Evolutionary conservation across 352 stramenopile genomes (phyloP).

Genomic region (Pseudoperonospora humuli): DNA sequence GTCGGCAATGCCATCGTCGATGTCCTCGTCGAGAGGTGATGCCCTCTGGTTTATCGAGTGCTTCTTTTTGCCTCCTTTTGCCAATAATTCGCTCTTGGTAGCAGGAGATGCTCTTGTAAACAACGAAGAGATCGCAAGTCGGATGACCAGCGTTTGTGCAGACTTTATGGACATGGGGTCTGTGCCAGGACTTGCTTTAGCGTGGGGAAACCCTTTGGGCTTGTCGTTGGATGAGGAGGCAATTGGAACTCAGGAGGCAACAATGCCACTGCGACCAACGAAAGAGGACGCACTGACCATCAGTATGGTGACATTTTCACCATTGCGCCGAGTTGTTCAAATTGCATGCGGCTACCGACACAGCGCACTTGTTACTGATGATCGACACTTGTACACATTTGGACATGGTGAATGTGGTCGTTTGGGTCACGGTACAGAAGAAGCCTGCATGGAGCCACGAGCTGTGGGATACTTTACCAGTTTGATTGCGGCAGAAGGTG

Average conservation of each 20-base stretch:
- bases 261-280: constrained; percentile 6
- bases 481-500: constrained; percentile 31
- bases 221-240: constrained; percentile 63
- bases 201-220: constrained; percentile 50
- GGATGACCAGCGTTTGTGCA: constrained; percentile 10
- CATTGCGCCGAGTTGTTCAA: constrained; percentile 48
- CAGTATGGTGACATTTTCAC: constrained; percentile 32
- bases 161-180: constrained; percentile 5
- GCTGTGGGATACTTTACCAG: constrained; percentile 51
- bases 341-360: constrained; percentile 75
- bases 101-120: constrained; percentile 25
- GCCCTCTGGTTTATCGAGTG: constrained; percentile 47
- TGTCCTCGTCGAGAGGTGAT: constrained; percentile 27
- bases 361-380: constrained; percentile 60
- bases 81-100: constrained; percentile 29
- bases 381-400: constrained; percentile 66
- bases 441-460: constrained; percentile 32
- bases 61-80: constrained; percentile 34
- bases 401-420: constrained; percentile 75
- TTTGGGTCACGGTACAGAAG: constrained; percentile 61
- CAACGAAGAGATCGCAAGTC: constrained; percentile 19
- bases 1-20: constrained; percentile 19
- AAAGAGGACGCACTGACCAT: constrained; percentile 14
- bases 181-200: constrained; percentile 42
- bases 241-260: background rate